Percentiles rank a stretch among this genome's conserved stretches.
These are phyloP conservation scores for Rosa hybrid DNA, from an alignment of 331 rosid genomes.

Conservation along the genomic window DNA sequence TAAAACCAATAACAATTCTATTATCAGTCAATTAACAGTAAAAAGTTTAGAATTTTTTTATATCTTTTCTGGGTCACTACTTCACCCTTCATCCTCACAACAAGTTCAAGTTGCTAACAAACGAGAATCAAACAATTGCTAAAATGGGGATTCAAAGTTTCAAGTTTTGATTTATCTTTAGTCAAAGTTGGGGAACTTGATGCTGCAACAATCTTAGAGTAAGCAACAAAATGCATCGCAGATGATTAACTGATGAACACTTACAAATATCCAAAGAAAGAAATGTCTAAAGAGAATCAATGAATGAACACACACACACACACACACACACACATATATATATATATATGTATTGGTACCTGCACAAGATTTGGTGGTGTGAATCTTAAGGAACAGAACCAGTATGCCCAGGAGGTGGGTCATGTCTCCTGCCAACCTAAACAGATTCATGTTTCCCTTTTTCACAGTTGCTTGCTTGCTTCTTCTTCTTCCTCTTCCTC, in stretches of 20 bases:
- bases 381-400: slow-evolving; percentile 41
- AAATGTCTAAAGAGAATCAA: not conserved
- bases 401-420: slow-evolving; percentile 39
- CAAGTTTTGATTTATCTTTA: not conserved
- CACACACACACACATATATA: not conserved
- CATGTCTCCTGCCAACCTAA: slow-evolving; percentile 47
- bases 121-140: not conserved
- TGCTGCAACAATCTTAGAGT: not conserved
- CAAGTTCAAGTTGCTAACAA: not conserved
- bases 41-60: not conserved
- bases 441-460: slow-evolving; percentile 33
- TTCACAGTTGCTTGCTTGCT: not conserved
- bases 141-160: not conserved
- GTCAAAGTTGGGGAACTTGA: not conserved
- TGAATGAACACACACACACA: not conserved
- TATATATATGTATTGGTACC: slow-evolving; percentile 12
- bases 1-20: no score
- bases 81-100: not conserved
- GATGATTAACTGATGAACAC: not conserved
- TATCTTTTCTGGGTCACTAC: not conserved
- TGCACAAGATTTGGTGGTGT: slow-evolving; percentile 41
- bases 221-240: not conserved
- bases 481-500: no score
- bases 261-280: not conserved
- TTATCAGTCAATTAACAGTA: not conserved